Percentiles rank a stretch among this genome's conserved stretches.
These are phyloP conservation scores for Leptodermis oblonga DNA, from an alignment of 257 asterid genomes.

Conservation along the genomic window DNA sequence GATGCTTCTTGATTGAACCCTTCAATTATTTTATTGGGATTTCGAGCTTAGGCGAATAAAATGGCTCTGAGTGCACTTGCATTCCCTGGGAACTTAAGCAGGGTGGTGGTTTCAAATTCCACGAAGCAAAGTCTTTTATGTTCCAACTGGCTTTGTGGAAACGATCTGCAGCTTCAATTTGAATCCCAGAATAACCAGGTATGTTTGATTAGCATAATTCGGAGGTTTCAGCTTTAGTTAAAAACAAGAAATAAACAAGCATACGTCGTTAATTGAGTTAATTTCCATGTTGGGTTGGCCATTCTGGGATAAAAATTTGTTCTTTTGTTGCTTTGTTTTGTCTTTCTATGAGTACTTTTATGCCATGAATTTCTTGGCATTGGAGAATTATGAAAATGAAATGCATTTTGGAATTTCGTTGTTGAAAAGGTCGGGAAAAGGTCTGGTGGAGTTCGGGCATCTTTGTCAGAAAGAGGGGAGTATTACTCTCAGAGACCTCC, in stretches of 20 bases:
- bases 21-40: constrained; percentile 13
- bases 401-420: constrained; percentile 21
- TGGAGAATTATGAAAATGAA: constrained; percentile 18
- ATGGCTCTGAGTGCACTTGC: constrained; percentile 71
- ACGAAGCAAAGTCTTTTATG: constrained; percentile 25
- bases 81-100: constrained; percentile 52
- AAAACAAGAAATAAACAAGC: neutral
- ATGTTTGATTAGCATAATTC: neutral
- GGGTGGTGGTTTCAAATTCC: constrained; percentile 34
- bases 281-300: neutral
- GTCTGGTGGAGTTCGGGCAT: constrained; percentile 49
- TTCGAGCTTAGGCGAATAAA: constrained; percentile 1
- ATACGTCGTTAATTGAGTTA: neutral
- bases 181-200: constrained; percentile 54
- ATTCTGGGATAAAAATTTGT: neutral
- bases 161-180: constrained; percentile 43
- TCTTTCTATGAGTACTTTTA: neutral
- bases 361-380: neutral
- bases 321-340: neutral
- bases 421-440: constrained; percentile 47
- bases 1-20: neutral
- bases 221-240: neutral
- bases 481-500: constrained; percentile 88
- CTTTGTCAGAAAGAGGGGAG: constrained; percentile 71
- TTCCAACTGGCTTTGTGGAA: constrained; percentile 48